Conservation (phyloP, 208 protist species). For the Phytomonas francai region DNA sequence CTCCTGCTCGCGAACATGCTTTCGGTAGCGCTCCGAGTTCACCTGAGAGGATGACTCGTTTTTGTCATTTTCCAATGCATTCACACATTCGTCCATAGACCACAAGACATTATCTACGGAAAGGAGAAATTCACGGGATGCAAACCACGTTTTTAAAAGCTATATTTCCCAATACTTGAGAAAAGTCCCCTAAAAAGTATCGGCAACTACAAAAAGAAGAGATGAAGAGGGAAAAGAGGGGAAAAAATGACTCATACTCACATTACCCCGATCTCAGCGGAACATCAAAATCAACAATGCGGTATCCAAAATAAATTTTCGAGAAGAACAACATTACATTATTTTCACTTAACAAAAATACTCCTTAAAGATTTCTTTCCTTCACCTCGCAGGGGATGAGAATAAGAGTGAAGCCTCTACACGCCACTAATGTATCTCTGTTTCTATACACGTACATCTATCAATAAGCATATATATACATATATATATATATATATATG, state of each 20-base stretch:
- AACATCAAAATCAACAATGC: neutral
- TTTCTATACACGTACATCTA: no score
- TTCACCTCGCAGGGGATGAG: neutral
- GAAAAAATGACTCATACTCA: neutral
- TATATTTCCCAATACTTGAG: neutral
- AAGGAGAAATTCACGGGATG: neutral
- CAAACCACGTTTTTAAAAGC: neutral
- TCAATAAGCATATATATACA: no score
- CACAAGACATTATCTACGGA: neutral
- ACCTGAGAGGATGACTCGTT: slow-evolving; percentile 6
- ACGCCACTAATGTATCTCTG: neutral
- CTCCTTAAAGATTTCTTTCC: neutral
- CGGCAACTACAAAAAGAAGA: neutral
- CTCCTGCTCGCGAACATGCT: slow-evolving; percentile 42
- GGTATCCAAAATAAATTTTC: neutral
- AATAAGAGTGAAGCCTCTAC: neutral
- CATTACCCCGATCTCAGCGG: neutral
- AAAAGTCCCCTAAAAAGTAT: neutral
- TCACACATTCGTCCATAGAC: neutral
- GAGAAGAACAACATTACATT: neutral
- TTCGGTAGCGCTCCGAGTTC: neutral
- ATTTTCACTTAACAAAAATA: neutral
- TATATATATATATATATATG: neutral
- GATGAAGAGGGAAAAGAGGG: neutral
- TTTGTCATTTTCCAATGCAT: neutral